These are phyloP conservation scores for Neophaeococcomyces aloes DNA, from an alignment of 2,329 filamentous ascomycete species.

Conservation along the genomic window DNA sequence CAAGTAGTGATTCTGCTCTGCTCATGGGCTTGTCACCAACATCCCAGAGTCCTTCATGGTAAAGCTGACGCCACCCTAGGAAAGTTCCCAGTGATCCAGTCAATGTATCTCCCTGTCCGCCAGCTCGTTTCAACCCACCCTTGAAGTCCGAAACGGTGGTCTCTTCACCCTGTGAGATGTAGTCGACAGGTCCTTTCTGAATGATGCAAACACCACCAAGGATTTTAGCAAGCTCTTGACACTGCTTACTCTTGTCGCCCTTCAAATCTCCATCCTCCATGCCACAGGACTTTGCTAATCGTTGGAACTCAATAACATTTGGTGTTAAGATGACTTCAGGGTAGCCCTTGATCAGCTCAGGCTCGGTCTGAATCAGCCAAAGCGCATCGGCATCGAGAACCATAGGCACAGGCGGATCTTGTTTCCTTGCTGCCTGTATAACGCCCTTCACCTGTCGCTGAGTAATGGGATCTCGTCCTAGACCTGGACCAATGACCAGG, in stretches of 20 bases:
- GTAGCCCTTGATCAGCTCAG: conserved; percentile 70
- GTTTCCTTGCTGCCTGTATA: conserved; percentile 64
- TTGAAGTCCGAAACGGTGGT: conserved; percentile 67
- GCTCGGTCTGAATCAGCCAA: conserved; percentile 62
- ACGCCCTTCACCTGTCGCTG: conserved; percentile 73
- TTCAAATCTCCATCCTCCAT: conserved; percentile 39
- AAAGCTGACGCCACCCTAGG: conserved; percentile 77
- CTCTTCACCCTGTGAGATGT: conserved; percentile 63
- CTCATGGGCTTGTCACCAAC: conserved; percentile 46
- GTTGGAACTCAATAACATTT: conserved; percentile 84
- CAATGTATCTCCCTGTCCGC: conserved; percentile 90
- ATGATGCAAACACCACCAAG: conserved; percentile 84
- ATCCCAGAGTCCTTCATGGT: conserved; percentile 70
- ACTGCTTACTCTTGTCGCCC: conserved; percentile 39
- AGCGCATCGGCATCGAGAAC: conserved; percentile 89
- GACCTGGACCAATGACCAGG: conserved; percentile 81
- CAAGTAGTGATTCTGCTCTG: conserved; percentile 50
- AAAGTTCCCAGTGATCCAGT: conserved; percentile 84
- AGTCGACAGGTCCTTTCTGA: conserved; percentile 76
- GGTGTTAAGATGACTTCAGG: conserved; percentile 79
- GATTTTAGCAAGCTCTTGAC: conserved; percentile 58
- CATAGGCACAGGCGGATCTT: conserved; percentile 54
- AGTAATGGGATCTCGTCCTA: conserved; percentile 83
- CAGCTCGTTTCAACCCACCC: conserved; percentile 80
- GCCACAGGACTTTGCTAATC: conserved; percentile 65